A percentile compares a stretch with the other conserved stretches of the same genome.
These are phyloP conservation scores for Rhizoclosmatium sp. DNA, from an alignment of 192 early-diverging fungal genomes.

Conservation along the genomic window DNA sequence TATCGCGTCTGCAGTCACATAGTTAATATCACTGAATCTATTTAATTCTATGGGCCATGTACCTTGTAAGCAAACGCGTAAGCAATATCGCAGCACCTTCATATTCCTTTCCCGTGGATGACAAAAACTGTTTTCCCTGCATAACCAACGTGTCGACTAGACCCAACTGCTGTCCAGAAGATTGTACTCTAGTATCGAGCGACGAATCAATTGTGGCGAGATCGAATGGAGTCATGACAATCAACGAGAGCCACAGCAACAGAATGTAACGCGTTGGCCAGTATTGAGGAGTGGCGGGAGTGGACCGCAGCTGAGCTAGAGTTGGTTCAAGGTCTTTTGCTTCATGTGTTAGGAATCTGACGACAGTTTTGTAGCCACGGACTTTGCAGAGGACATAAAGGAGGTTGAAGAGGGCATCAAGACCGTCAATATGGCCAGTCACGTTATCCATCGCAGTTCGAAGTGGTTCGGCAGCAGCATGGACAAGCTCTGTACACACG, in stretches of 20 bases:
- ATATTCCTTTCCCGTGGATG: slow-evolving; percentile 82
- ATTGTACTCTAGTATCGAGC: background rate
- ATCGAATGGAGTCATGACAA: slow-evolving; percentile 97
- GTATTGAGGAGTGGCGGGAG: slow-evolving; percentile 22
- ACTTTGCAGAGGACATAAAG: slow-evolving; percentile 85
- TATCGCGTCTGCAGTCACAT: slow-evolving; percentile 65
- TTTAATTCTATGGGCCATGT: background rate
- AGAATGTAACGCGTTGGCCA: slow-evolving; percentile 89
- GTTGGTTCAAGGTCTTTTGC: slow-evolving; percentile 88
- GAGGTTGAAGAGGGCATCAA: slow-evolving; percentile 53
- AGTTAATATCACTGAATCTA: background rate
- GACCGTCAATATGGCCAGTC: background rate
- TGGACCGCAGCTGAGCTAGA: slow-evolving; percentile 68
- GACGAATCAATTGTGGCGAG: slow-evolving; percentile 85
- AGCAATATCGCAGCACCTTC: slow-evolving; percentile 86
- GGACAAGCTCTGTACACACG: slow-evolving; percentile 49
- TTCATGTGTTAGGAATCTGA: slow-evolving; percentile 92
- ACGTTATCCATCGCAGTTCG: background rate
- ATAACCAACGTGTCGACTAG: slow-evolving; percentile 77
- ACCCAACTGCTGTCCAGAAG: slow-evolving; percentile 1
- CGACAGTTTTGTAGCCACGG: slow-evolving; percentile 90
- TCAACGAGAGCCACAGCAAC: slow-evolving; percentile 92
- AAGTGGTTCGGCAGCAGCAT: slow-evolving; percentile 58
- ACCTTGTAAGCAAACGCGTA: slow-evolving; percentile 82
- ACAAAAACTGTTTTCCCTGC: slow-evolving; percentile 71